Evolutionary conservation across 2,329 filamentous ascomycete genomes (phyloP), one percentile per base, ranked within the genome.

Genomic region (Harringtonia aguacate): DNA sequence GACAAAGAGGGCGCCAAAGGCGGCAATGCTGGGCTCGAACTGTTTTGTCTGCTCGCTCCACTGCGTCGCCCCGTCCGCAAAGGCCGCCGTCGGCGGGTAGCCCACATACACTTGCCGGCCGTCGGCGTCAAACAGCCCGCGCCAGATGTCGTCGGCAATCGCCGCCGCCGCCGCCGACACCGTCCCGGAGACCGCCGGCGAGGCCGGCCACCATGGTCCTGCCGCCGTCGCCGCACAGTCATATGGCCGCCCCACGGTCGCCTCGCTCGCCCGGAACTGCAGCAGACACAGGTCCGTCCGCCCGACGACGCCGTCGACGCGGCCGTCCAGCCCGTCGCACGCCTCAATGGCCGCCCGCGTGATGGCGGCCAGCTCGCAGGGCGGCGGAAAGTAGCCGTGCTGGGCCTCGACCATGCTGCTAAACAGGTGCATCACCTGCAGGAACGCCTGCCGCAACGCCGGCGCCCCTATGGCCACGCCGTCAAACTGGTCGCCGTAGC

Each of bases 391-490:
- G 52, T 70, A 70, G 41, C 55, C 57, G 14, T 61, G 47, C 1
- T 56, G 61, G 31, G 44, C 22, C 52, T 69, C 63, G 36, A 68
- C 56, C 8, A 66, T 56, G 27, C 61, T 57, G 14, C 60, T 54
- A 9, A 57, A 59, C 4, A 71, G 51, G 47, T 70, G 65, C 33
- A 66, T 61, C 35, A 65, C 61, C 52, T 72, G 67, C 53, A 69
- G 68, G 44, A 67, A 63, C 8, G 60, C 59, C 33, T 61, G 65
- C 14, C 67, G 62, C 50, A 72, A 64, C 0, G 69, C 69, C 4
- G 71, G 70, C 1, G 70, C 68, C 38, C 68, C 69, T 2, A 59
- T 58, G 34, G 67, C 57, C 10, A 58, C 66, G 21, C 69, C 68
- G 42, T 72, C 69, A 46, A 63, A 71, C 39, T 62, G 55, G 7